Evolutionary conservation across 345 rosid genomes (phyloP), one percentile per base, ranked within the genome.

Genomic region (Arabis hirsuta): DNA sequence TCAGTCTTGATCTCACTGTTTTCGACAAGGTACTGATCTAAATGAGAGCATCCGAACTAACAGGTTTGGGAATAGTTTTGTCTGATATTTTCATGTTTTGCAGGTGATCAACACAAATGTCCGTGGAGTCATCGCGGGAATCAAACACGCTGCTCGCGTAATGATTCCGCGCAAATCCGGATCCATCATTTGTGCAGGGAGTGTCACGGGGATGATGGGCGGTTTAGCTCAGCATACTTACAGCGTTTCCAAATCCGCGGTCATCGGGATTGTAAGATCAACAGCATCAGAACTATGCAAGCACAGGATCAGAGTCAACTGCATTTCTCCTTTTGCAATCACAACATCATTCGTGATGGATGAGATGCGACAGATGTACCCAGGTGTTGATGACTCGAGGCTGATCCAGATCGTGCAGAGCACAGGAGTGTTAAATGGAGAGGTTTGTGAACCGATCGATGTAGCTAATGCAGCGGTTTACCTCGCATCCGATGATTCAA

Each of bases 381-480:
- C 83, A 0, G 84, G 84, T 1, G 70, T 81, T 7, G 84, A 81
- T 39, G 80, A 76, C 5, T 45, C 69, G 1, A 65, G 65, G 32
- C 58, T 89, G 3, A 38, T 55, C 69, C 63, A 80, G 46, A 80
- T 89, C 56, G 48, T 90, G 53, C 77, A 83, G 13, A 42, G 56
- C 41, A 38, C 58, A 2, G 90, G 98, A 10, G 81, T 70, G 46
- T 55, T 93, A 5, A 62, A 66, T 11, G 94, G 96, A 60, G 80
- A 84, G 46, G 79, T 74, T 29, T 89, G 89, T 62, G 94, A 93
- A 70, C 78, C 96, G 0, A 39, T n/a, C 12, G 96, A 94, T 60
- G 72, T 90, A 55, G 98, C 98, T 31, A 84, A 90, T 47, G 97
- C 97, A 13, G 97, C 97, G 12, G 76, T 91, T 41, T 94, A 85